Conservation (phyloP, 1,284 basidiomycete species). For the Schizopora paradoxa region DNA sequence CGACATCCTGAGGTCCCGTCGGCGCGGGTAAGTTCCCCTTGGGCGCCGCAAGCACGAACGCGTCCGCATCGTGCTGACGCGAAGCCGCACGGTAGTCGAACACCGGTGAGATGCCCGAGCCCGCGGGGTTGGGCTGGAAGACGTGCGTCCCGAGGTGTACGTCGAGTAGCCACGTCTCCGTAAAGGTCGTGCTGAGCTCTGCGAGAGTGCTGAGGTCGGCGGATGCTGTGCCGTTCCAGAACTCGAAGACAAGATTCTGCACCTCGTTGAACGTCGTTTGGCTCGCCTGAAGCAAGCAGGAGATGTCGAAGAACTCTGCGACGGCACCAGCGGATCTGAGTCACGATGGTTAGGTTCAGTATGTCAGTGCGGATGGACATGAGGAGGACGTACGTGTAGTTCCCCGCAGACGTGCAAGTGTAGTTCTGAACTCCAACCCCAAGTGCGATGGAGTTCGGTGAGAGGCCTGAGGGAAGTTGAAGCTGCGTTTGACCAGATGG, state of each 20-base stretch:
- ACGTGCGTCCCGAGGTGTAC: constrained; percentile 30
- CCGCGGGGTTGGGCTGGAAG: constrained; percentile 26
- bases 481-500: constrained; percentile 28
- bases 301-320: constrained; percentile 37
- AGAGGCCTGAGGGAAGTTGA: constrained; percentile 26
- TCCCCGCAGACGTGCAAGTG: constrained; percentile 33
- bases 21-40: constrained; percentile 27
- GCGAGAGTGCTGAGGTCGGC: constrained; percentile 6
- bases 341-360: not conserved
- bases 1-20: constrained; percentile 28
- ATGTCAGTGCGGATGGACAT: constrained; percentile 1
- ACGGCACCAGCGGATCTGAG: constrained; percentile 31
- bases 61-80: constrained; percentile 22
- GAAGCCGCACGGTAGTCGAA: constrained; percentile 30
- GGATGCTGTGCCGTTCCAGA: constrained; percentile 12
- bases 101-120: constrained; percentile 22
- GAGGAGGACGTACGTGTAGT: constrained; percentile 31
- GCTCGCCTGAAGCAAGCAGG: constrained; percentile 28
- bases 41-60: constrained; percentile 27
- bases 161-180: constrained; percentile 17
- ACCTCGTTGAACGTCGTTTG: constrained; percentile 22
- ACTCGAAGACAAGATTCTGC: constrained; percentile 28
- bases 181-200: constrained; percentile 12
- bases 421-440: constrained; percentile 43
- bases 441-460: constrained; percentile 39